Base-by-base conservation (phyloP, 345 rosid species). In the Salix udensis region DNA sequence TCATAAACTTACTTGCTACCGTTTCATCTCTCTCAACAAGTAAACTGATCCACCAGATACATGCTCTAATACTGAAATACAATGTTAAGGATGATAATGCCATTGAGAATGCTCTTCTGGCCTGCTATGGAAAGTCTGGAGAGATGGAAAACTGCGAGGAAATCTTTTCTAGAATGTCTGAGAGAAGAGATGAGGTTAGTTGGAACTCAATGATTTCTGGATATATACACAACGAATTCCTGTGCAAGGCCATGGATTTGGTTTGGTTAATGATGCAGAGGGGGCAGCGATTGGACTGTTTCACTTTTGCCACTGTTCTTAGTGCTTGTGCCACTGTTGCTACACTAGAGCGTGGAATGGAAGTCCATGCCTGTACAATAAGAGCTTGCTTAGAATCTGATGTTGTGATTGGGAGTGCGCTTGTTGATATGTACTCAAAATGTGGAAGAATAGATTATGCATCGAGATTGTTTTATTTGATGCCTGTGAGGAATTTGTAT, bases 171-270 rank as follows among this genome's bases (percentile, higher is more conserved):
- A 89, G 92, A 85, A 91, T 94, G 95, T 83, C 86, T 40, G 88
- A 87, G 73, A 85, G 93, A 86, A 89, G 83, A 79, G 98, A 94
- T 82, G 92, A 92, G 58, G 85, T 88, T 75, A 91, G 90, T 74
- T 91, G 97, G 97, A 90, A 90, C 82, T 89, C 97, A 44, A 94
- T 94, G 93, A 91, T 94, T 79, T 94, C 94, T 4, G 97, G 97
- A 71, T 92, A 90, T 77, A 79, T 91, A 82, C 97, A 91, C 75
- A 92, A 88, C 73, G 98, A 88, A 70, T 79, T 76, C 39, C 82
- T 92, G 81, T 76, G 85, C 72, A 86, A 94, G 81, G 98, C 97
- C 74, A 88, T 92, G 89, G 89, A 89, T 83, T 81, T 92, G 86
- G 92, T 90, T 44, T 92, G 90, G 91, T 83, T 78, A 76, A 86